phyloP scores from a whole-genome alignment of 768 basidiomycete species.

The Calocera cornea region DNA sequence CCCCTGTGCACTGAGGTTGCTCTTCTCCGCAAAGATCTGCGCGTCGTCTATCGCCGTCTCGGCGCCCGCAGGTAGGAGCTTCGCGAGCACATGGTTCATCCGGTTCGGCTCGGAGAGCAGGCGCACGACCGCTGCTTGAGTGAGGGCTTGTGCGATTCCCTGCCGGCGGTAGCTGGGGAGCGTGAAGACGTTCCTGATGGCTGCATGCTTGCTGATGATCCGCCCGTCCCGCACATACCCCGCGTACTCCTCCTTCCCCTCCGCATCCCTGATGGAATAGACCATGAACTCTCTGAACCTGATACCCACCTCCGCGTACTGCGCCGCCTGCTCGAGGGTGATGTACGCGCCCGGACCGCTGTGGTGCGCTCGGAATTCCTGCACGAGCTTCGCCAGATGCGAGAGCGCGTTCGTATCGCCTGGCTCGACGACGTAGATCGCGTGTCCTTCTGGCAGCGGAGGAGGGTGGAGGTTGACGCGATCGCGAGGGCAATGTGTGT shows the following conservation, averaged over 20 bases:
- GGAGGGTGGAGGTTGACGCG: neutral
- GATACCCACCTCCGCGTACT: neutral
- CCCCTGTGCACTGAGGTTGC: neutral
- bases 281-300: neutral
- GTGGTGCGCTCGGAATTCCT: neutral
- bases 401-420: neutral
- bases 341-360: neutral
- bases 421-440: neutral
- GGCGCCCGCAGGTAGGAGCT: neutral
- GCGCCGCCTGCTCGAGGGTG: neutral
- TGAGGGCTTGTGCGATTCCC: neutral
- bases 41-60: neutral
- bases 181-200: neutral
- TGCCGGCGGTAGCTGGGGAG: neutral
- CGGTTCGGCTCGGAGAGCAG: neutral
- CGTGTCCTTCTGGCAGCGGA: neutral
- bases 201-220: neutral
- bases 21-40: conserved; percentile 5
- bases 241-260: neutral
- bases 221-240: neutral
- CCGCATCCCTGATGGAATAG: neutral
- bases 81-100: neutral
- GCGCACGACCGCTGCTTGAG: neutral
- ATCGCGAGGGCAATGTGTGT: neutral
- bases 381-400: neutral